phyloP scores from a whole-genome alignment of 2,329 filamentous ascomycete species.

The Aspergillus clavatus region DNA sequence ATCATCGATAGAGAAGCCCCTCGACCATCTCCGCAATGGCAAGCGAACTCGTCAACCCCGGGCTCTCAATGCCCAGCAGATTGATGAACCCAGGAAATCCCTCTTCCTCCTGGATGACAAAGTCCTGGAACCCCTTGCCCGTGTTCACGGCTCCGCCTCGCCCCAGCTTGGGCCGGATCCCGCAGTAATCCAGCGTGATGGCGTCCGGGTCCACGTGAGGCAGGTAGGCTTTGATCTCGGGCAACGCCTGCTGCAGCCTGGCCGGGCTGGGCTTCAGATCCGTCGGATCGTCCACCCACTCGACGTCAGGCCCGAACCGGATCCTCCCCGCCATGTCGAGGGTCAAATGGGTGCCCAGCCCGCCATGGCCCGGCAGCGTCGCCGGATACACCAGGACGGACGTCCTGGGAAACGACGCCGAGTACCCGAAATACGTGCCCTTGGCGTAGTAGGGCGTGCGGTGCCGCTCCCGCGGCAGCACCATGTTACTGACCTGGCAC shows the following conservation, averaged over 20 bases:
- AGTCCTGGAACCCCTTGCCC: constrained; percentile 70
- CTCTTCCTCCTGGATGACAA: constrained; percentile 71
- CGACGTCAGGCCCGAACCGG: constrained; percentile 89
- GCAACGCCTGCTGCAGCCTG: constrained; percentile 62
- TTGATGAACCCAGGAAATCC: constrained; percentile 82
- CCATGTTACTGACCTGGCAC: constrained; percentile 73
- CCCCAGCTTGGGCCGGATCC: constrained; percentile 81
- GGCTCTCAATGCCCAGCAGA: constrained; percentile 87
- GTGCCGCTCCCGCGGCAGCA: constrained; percentile 53
- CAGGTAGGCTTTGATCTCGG: constrained; percentile 73
- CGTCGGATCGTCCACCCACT: constrained; percentile 72
- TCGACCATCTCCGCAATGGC: constrained; percentile 78
- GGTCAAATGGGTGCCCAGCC: constrained; percentile 91
- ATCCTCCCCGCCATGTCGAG: constrained; percentile 79
- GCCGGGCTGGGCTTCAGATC: constrained; percentile 65
- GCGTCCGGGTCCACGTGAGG: constrained; percentile 64
- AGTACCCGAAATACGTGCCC: constrained; percentile 90
- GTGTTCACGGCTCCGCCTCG: constrained; percentile 53
- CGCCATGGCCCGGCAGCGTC: constrained; percentile 72
- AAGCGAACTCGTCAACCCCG: constrained; percentile 79
- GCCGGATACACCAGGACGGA: constrained; percentile 81
- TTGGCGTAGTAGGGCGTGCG: constrained; percentile 75
- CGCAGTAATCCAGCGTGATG: constrained; percentile 79
- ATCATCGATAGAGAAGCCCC: constrained; percentile 46
- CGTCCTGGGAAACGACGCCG: constrained; percentile 59